Base-by-base conservation (phyloP, 805 yeast genomes). In the Clavispora phyllophila region DNA sequence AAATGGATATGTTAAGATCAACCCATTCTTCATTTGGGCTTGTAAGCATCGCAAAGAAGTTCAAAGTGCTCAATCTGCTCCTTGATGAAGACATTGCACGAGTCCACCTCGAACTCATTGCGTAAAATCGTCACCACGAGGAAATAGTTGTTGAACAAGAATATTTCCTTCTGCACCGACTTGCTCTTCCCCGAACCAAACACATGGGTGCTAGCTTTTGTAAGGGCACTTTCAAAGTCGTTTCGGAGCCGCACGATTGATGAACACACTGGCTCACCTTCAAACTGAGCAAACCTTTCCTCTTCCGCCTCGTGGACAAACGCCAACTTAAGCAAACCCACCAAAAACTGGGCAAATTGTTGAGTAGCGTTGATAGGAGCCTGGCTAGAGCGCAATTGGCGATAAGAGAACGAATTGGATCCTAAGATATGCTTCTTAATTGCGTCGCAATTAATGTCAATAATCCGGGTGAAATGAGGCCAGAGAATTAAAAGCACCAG, bases 391-490 rank as follows among this genome's bases (percentile, higher is more conserved):
- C 38, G 46, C 25, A 66, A 54, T 22, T 56, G 56, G 10, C 58
- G 43, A 22, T 54, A 57, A 24, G 58, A 52, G 15, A 53, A 51
- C 7, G 55, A 48, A 23, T 27, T 25, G 4, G 58, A 37, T 27
- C 58, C 75, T 45, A 51, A 69, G 37, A 61, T 61, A 14, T 75
- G 75, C 40, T 71, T 76, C 47, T 84, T 81, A 59, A 88, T 65
- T 39, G 81, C 77, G 17, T 81, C 84, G 53, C 96, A 83, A 53
- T 91, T 87, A 26, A 77, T 65, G 58, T 89, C 96, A 33, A 90
- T 75, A 26, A 87, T 68, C 36, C 71, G 73, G 54, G 89, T 90
- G 55, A 90, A 85, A 45, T 76, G 79, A 0, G 97, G 96, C 98
- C 98, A 93, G 36, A 91, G 65, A 3, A 75, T 60, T 40, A 87